Evolutionary conservation across 2,329 filamentous ascomycete genomes (phyloP), one percentile per base, ranked within the genome.

Genomic region (Fusarium ambrosium): DNA sequence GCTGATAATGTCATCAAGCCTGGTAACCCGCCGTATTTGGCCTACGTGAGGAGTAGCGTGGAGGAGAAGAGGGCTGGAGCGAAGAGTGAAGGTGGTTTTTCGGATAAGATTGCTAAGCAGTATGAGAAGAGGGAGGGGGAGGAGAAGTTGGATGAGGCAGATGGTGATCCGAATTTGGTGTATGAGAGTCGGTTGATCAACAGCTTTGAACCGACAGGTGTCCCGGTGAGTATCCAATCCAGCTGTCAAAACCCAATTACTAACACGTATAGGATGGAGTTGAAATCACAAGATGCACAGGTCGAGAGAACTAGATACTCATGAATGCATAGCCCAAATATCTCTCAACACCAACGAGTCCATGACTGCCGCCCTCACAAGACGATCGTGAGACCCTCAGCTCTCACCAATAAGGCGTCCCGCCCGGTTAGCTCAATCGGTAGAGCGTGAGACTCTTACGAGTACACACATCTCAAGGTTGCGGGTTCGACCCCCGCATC

Each of bases 1-100:
- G 92, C 92, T 2, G 92, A 94, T 79, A 94, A 94, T 78, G 85
- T 94, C 62, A 89, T 94, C 78, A 90, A 90, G 78, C 92, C 92
- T 2, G 92, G 92, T 1, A 94, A 93, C 75, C 92, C 92, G 6
- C 89, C 89, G 2, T 94, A 94, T 77, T 82, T 93, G 56, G 89
- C 91, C 75, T 95, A 94, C 74, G 92, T 95, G 55, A 85, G 92
- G 65, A 90, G 89, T 72, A 90, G 85, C 34, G 89, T 92, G 3
- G 85, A 87, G 43, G 85, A 93, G 82, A 95, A 95, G 85, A 75
- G 65, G 53, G 69, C 64, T 5, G 84, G 85, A 60, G 81, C 84
- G 68, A 85, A 79, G 5, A 80, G 82, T 56, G 85, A 75, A 10
- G 80, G 80, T 14, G 74, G 62, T 78, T 78, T 89, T 71, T 82